phyloP scores from a whole-genome alignment of 2,329 filamentous ascomycete species.

The Alternaria sp. region DNA sequence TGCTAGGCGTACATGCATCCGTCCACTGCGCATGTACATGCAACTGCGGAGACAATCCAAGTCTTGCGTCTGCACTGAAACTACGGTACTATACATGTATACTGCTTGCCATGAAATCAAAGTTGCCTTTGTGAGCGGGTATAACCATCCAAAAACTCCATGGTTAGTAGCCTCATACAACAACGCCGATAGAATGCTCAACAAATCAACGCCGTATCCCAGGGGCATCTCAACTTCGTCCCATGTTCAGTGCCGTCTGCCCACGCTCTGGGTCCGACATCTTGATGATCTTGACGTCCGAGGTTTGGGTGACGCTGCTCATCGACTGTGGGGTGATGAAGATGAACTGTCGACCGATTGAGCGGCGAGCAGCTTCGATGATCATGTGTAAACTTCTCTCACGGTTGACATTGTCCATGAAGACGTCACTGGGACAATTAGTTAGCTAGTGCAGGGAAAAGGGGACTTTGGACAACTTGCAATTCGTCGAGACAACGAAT shows the following conservation, averaged over 20 bases:
- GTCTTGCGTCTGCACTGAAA: neutral
- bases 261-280: constrained; percentile 63
- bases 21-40: neutral
- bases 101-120: neutral
- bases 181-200: neutral
- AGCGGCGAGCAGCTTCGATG: constrained; percentile 82
- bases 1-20: neutral
- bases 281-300: constrained; percentile 83
- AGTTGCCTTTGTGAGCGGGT: constrained; percentile 27
- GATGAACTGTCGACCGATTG: constrained; percentile 92
- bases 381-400: constrained; percentile 94
- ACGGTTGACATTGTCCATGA: constrained; percentile 98
- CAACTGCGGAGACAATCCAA: neutral
- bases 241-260: constrained; percentile 54
- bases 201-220: neutral
- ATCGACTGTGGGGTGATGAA: constrained; percentile 95
- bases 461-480: constrained; percentile 49
- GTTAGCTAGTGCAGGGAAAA: constrained; percentile 21
- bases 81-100: neutral
- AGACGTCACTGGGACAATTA: constrained; percentile 72
- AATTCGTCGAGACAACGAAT: constrained; percentile 97
- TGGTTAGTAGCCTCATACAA: neutral
- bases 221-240: constrained; percentile 9
- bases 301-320: constrained; percentile 51
- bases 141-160: constrained; percentile 25